Base-by-base conservation (phyloP, 106 monocot genomes). In the Dioscorea zingiberensis region DNA sequence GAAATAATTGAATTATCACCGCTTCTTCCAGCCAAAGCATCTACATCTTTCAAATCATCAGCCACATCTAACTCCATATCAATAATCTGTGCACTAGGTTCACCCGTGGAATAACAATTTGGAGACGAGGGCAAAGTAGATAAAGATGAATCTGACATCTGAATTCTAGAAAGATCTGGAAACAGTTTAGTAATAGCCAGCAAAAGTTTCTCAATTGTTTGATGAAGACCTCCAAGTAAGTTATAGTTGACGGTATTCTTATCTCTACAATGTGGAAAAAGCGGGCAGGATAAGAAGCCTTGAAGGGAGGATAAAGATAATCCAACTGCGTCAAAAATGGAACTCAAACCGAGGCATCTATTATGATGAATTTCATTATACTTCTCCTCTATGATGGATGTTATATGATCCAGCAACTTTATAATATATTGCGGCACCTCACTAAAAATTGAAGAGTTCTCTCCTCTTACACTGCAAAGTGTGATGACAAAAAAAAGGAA, bases 1-100 rank as follows among this genome's bases (percentile, higher is more conserved):
- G 68, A 77, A 44, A 38, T 54, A 70, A 29, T 63, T 15, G 62
- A 30, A 61, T 63, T 47, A 59, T 55, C 69, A 63, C 73, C 79
- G 28, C 70, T 73, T 68, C 58, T 28, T 60, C 62, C 32, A 65
- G 22, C 54, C 29, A 78, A 55, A 74, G 58, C 18, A 73, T 90
- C 84, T 13, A 70, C 44, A 67, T 90, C 86, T 24, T 54, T 80
- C 32, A 80, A 80, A 70, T 64, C 68, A 70, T 77, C 74, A 68
- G 74, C 74, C 13, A 49, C 68, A 73, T 94, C 94, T 60, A 94
- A 81, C 58, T 94, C 94, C 64, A 90, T 69, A 62, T 94, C 94
- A 69, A 90, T 70, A 48, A 90, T 76, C 30, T 48, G 74, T 5
- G 61, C 8, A n/a, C 29, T 72, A 27, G 22, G 3, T 61, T 72